Percentiles rank a stretch among this genome's conserved stretches.
phyloP scores from a whole-genome alignment of 23 red algal genomes.

The Gracilaria gracilis region DNA sequence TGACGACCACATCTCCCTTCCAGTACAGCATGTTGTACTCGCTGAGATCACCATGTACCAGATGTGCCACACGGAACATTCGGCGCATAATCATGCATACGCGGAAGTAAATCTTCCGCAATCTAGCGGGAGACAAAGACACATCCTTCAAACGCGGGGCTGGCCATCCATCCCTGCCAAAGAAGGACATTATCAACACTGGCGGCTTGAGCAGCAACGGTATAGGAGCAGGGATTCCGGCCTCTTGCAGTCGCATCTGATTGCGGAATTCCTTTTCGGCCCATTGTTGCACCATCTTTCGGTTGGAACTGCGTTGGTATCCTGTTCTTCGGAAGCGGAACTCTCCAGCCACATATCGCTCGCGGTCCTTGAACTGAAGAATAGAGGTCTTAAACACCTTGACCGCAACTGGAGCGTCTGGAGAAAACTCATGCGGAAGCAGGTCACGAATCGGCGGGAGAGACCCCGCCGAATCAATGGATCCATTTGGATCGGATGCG shows the following conservation, averaged over 20 bases:
- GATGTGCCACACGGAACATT: slow-evolving; percentile 84
- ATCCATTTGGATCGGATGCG: slow-evolving; percentile 7
- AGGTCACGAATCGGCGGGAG: slow-evolving; percentile 6
- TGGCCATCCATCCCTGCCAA: slow-evolving; percentile 83
- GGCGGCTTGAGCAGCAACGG: slow-evolving; percentile 79
- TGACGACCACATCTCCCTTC: slow-evolving; percentile 73
- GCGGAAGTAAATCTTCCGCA: slow-evolving; percentile 67
- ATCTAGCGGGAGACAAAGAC: background rate
- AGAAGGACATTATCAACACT: slow-evolving; percentile 95
- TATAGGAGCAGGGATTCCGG: slow-evolving; percentile 73
- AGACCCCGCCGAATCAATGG: background rate
- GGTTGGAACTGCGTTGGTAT: slow-evolving; percentile 71
- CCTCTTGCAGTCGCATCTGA: slow-evolving; percentile 80
- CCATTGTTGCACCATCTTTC: slow-evolving; percentile 98
- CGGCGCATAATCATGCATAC: slow-evolving; percentile 81
- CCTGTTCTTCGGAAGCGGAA: slow-evolving; percentile 83
- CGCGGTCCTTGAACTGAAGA: slow-evolving; percentile 93
- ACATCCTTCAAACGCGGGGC: slow-evolving; percentile 88
- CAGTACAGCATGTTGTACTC: slow-evolving; percentile 94
- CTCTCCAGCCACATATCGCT: slow-evolving; percentile 92
- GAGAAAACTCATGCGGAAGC: slow-evolving; percentile 24
- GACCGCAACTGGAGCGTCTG: slow-evolving; percentile 69
- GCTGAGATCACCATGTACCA: slow-evolving; percentile 96
- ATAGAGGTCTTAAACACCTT: slow-evolving; percentile 97
- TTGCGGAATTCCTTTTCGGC: slow-evolving; percentile 99